A percentile compares a stretch with the other conserved stretches of the same genome.
Conservation (phyloP, 2,329 filamentous ascomycete genomes). For the Aspergillus vadensis region DNA sequence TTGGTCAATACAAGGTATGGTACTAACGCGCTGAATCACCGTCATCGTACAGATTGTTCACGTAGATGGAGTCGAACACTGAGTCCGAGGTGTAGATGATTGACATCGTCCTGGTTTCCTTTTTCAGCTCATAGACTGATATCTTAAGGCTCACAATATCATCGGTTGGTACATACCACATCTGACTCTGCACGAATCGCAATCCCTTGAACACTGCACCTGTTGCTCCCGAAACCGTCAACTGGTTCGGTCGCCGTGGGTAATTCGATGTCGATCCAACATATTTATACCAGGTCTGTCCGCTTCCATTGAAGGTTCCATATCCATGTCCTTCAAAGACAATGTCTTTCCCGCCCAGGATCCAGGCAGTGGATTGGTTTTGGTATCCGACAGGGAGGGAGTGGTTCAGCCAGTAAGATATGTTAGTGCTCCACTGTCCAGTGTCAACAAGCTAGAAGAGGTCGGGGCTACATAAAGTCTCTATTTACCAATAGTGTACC, state of each 20-base stretch:
- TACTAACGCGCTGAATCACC: slow-evolving; percentile 18
- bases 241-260: slow-evolving; percentile 31
- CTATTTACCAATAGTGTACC: slow-evolving; percentile 50
- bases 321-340: slow-evolving; percentile 52
- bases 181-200: slow-evolving; percentile 55
- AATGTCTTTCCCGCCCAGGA: slow-evolving; percentile 54
- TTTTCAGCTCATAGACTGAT: no score
- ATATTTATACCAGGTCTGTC: slow-evolving; percentile 47
- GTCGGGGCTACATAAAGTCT: background rate
- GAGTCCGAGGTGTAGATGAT: slow-evolving; percentile 53
- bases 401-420: slow-evolving; percentile 53
- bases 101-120: slow-evolving; percentile 49
- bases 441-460: background rate
- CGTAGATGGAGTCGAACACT: slow-evolving; percentile 54
- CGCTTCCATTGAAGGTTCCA: slow-evolving; percentile 51
- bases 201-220: slow-evolving; percentile 25
- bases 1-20: no score
- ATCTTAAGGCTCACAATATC: no score
- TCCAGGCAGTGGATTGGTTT: slow-evolving; percentile 53
- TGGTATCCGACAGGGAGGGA: slow-evolving; percentile 53
- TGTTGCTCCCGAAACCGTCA: slow-evolving; percentile 26
- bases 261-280: slow-evolving; percentile 32
- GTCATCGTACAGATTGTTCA: slow-evolving; percentile 48
- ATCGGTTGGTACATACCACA: slow-evolving; percentile 48
- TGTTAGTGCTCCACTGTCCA: slow-evolving; percentile 38